Base-by-base conservation (phyloP, 345 rosid genomes). In the Limnanthes douglasii region DNA sequence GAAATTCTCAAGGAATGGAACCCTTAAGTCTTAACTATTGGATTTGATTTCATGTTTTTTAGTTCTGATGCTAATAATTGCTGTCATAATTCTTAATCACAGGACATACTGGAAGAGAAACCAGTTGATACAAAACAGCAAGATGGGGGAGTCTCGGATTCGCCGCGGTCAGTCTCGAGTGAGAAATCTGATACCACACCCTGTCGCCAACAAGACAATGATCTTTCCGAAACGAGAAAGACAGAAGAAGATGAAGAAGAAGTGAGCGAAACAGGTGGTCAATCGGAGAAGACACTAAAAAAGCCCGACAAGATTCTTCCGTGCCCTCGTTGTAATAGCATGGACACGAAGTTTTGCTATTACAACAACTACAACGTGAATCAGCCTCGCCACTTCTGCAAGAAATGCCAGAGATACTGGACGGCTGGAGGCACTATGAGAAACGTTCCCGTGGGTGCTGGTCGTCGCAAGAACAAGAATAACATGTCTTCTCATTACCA, bases 361-460 rank as follows among this genome's bases (percentile, higher is more conserved):
- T 86, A 73, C 53, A 86, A 86, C 54, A 86, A 86, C 52, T 86
- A 86, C 51, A 86, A 78, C 25, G 93, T 86, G 39, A 82, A 79
- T 61, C 97, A 86, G 45, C 95, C 97, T 5, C 72, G 95, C 0
- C 90, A 86, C 50, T 78, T 86, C 62, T 86, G 97, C 48, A 86
- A 78, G 71, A 73, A 75, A 48, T 82, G 97, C 41, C 97, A 86
- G 61, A 75, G 97, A 49, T 86, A 86, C 61, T 86, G 97, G 97
- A 86, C 97, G 1, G 94, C 88, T 7, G 95, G 97, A 33, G 97
- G 97, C 48, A 78, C 88, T 1, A 82, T 86, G 95, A 72, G 95
- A 56, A 82, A 86, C 36, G 96, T 86, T 9, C 94, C 94, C 0
- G 81, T 86, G 32, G 96, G 96, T 38, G 96, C 96, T 21, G 97